phyloP scores from a whole-genome alignment of 2,329 filamentous ascomycete species.

The Hortaea sp. region DNA sequence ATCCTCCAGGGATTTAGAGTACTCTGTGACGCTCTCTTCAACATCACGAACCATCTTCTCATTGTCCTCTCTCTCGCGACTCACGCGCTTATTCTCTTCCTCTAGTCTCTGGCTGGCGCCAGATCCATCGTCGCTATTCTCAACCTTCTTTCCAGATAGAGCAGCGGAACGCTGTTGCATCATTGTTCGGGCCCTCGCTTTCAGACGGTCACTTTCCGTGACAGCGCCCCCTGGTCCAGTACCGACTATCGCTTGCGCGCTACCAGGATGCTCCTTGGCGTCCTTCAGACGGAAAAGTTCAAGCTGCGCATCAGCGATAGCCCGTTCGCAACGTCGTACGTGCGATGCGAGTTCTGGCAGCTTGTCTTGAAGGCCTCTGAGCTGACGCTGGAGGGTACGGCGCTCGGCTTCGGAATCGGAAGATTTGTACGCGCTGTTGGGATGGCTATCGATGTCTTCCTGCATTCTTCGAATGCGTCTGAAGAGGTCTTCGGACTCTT shows the following conservation, averaged over 20 bases:
- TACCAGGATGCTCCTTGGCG: constrained; percentile 79
- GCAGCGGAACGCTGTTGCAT: constrained; percentile 97
- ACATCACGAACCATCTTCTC: constrained; percentile 95
- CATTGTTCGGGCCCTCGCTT: constrained; percentile 91
- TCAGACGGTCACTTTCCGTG: constrained; percentile 88
- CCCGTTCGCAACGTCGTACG: constrained; percentile 80
- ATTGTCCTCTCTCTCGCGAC: constrained; percentile 82
- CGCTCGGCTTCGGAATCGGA: constrained; percentile 82
- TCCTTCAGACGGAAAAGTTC: constrained; percentile 91
- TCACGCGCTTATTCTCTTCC: constrained; percentile 72
- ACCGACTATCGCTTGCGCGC: constrained; percentile 71
- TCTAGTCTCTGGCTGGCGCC: constrained; percentile 79
- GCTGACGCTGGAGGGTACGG: constrained; percentile 73
- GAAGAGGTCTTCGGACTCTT: constrained; percentile 89
- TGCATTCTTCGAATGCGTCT: constrained; percentile 83
- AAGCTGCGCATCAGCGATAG: constrained; percentile 81
- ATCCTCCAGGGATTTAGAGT: constrained; percentile 74
- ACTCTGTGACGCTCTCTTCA: constrained; percentile 88
- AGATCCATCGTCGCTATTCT: constrained; percentile 57
- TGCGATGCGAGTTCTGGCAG: constrained; percentile 87
- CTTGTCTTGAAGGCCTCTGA: constrained; percentile 80
- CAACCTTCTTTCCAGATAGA: constrained; percentile 67
- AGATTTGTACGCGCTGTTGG: constrained; percentile 59
- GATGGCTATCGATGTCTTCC: constrained; percentile 88
- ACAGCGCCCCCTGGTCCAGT: constrained; percentile 84